A percentile compares a stretch with the other conserved stretches of the same genome.
phyloP scores from a whole-genome alignment of 805 yeast genomes.

The Candida hungchunana region DNA sequence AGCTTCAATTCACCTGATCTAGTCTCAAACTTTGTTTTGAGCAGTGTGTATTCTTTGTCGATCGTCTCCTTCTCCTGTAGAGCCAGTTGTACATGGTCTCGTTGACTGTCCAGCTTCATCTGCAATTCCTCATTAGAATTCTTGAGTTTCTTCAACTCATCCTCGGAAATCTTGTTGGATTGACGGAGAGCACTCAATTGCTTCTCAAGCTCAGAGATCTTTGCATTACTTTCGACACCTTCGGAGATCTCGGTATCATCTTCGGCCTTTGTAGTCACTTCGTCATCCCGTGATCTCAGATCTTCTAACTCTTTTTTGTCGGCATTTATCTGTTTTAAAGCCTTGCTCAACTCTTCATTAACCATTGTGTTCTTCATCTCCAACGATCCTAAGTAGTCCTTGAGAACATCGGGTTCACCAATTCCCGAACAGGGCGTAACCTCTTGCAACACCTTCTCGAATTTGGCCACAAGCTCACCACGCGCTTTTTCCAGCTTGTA shows the following conservation, averaged over 20 bases:
- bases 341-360: conserved; percentile 58
- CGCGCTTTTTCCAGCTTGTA: conserved; percentile 77
- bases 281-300: conserved; percentile 4
- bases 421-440: conserved; percentile 76
- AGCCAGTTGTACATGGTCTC: conserved; percentile 1
- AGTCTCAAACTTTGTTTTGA: no score
- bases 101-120: conserved; percentile 9
- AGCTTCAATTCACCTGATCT: no score
- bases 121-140: conserved; percentile 11
- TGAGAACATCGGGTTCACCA: conserved; percentile 64
- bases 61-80: conserved; percentile 8
- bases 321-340: conserved; percentile 14
- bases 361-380: conserved; percentile 56
- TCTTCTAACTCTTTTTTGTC: conserved; percentile 8
- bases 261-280: neutral
- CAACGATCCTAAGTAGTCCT: conserved; percentile 64
- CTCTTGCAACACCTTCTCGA: conserved; percentile 72
- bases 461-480: conserved; percentile 49
- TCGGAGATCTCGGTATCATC: neutral
- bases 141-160: conserved; percentile 10
- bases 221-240: neutral
- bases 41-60: no score
- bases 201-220: conserved; percentile 1
- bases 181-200: neutral
- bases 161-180: conserved; percentile 2